These are phyloP conservation scores for Bolboschoenus planiculmis DNA, from an alignment of 176 grass and related monocot species.

Conservation along the genomic window DNA sequence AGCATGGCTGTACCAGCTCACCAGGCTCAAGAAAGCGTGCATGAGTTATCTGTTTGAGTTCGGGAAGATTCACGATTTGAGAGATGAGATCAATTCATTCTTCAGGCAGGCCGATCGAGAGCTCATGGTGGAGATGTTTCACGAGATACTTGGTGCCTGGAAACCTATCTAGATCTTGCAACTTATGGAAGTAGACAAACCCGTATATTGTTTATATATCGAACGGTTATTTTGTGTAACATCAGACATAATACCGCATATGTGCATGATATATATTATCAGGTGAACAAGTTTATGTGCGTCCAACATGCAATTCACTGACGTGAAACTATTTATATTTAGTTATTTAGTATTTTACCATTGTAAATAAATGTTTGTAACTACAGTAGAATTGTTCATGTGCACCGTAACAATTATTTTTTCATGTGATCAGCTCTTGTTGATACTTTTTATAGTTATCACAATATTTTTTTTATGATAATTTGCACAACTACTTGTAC, in stretches of 20 bases:
- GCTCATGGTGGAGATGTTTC: constrained; percentile 87
- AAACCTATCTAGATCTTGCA: constrained; percentile 41
- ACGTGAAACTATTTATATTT: too few species aligned
- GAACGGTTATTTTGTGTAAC: neutral
- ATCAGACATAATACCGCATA: neutral
- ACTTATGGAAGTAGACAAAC: neutral
- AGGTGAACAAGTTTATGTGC: too few species aligned
- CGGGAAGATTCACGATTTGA: constrained; percentile 75
- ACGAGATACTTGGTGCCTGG: constrained; percentile 63
- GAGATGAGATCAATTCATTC: constrained; percentile 63
- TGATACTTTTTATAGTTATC: too few species aligned
- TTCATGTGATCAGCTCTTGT: too few species aligned
- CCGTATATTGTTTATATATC: neutral
- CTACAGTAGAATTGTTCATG: too few species aligned
- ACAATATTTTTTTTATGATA: too few species aligned
- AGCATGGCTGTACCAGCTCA: constrained; percentile 62
- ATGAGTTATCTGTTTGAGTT: constrained; percentile 75
- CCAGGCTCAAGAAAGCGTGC: constrained; percentile 78
- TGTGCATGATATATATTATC: too few species aligned
- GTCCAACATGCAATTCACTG: too few species aligned
- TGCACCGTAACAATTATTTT: too few species aligned
- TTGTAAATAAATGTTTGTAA: too few species aligned
- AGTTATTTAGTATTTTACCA: too few species aligned
- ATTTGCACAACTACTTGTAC: too few species aligned
- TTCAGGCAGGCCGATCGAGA: constrained; percentile 61